These are phyloP conservation scores for Termitomyces sp. DNA, from an alignment of 1,284 basidiomycete genomes.

Conservation along the genomic window DNA sequence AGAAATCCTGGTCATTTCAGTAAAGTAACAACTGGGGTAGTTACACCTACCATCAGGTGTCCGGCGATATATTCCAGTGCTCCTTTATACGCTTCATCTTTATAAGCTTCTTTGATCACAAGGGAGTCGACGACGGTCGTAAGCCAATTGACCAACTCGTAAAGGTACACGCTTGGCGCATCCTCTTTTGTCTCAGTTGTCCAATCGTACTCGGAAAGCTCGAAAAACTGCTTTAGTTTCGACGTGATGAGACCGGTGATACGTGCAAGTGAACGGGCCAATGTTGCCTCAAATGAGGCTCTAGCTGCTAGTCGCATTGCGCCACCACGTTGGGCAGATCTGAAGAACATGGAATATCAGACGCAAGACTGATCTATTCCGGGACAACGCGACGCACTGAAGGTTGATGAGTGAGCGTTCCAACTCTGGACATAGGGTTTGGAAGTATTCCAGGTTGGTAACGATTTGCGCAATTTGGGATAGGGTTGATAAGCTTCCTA, in stretches of 20 bases:
- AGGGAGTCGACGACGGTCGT: conserved; percentile 95
- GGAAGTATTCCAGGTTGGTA: conserved; percentile 91
- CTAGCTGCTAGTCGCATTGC: conserved; percentile 68
- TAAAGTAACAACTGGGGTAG: background rate
- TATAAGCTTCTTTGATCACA: conserved; percentile 78
- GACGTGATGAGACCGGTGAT: conserved; percentile 83
- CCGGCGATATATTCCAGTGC: conserved; percentile 84
- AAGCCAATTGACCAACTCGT: conserved; percentile 94
- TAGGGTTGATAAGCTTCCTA: conserved; percentile 75
- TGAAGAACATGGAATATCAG: conserved; percentile 26
- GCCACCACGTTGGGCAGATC: conserved; percentile 81
- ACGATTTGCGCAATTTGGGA: conserved; percentile 94
- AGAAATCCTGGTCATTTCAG: conserved; percentile 56
- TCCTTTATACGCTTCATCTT: conserved; percentile 83
- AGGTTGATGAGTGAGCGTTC: conserved; percentile 83
- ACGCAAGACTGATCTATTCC: conserved; percentile 1
- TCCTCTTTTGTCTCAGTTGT: conserved; percentile 63
- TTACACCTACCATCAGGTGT: conserved; percentile 68
- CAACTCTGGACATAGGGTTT: conserved; percentile 80
- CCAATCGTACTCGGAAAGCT: conserved; percentile 93
- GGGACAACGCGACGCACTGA: conserved; percentile 40
- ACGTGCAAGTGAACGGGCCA: conserved; percentile 69
- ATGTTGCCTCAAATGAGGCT: conserved; percentile 64
- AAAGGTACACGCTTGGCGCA: conserved; percentile 87
- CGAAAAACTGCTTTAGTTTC: conserved; percentile 97